Conservation (phyloP, 169 alveolate genomes). For the Amoebophrya sp. region DNA sequence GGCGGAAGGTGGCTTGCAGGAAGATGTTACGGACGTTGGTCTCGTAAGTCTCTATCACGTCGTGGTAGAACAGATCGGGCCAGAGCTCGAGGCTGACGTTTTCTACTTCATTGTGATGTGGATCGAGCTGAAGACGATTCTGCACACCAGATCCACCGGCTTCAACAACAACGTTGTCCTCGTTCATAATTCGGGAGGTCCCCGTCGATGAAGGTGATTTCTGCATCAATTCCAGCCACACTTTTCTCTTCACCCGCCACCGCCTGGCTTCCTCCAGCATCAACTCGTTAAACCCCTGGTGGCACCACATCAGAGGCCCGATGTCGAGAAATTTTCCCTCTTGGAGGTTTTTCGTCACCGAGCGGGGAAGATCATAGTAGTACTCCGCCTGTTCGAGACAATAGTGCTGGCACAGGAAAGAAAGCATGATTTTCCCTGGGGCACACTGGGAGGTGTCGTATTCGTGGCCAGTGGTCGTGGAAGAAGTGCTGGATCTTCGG, state of each 20-base stretch:
- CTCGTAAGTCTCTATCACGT: not conserved
- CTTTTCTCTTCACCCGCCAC: not conserved
- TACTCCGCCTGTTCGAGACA: conserved; percentile 5
- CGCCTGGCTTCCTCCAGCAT: not conserved
- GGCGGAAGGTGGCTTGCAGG: not conserved
- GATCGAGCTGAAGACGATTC: too few relatives aligned
- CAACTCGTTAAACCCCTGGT: not conserved
- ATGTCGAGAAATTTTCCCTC: not conserved
- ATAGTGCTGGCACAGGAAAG: not conserved
- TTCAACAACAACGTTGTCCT: not conserved
- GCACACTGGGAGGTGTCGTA: not conserved
- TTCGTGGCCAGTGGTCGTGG: too few relatives aligned
- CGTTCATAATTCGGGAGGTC: not conserved
- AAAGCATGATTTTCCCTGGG: not conserved
- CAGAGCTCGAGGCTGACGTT: not conserved
- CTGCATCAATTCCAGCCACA: not conserved
- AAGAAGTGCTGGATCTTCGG: too few relatives aligned
- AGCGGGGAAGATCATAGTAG: not conserved
- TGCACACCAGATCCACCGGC: too few relatives aligned
- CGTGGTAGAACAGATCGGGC: not conserved
- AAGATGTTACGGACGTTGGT: not conserved
- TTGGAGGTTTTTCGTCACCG: not conserved
- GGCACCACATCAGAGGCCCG: conserved; percentile 19
- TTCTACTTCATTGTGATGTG: not conserved
- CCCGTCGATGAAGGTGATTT: not conserved